phyloP scores from a whole-genome alignment of 768 basidiomycete species.

The Boletus rufocinnamomeus region DNA sequence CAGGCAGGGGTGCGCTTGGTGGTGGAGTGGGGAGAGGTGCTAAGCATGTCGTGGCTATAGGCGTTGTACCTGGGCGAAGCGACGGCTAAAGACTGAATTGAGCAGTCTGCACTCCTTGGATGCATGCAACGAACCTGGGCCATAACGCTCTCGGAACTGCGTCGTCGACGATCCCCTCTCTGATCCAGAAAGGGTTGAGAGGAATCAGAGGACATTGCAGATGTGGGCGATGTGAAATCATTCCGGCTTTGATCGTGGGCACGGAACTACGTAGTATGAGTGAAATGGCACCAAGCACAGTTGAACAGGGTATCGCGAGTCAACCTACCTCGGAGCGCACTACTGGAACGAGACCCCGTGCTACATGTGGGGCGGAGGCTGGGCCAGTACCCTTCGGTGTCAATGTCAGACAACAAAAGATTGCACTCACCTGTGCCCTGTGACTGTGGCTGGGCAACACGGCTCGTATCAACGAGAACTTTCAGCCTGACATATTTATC shows the following conservation, averaged over 20 bases:
- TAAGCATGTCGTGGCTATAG: slow-evolving; percentile 18
- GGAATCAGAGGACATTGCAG: slow-evolving; percentile 3
- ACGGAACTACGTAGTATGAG: slow-evolving; percentile 2
- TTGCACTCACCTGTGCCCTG: slow-evolving; percentile 11
- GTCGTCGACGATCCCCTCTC: slow-evolving; percentile 8
- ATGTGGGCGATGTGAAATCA: slow-evolving; percentile 7
- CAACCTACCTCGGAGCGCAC: slow-evolving; percentile 15
- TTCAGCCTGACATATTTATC: slow-evolving; percentile 27
- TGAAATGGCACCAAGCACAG: not conserved
- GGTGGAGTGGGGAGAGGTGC: slow-evolving; percentile 27
- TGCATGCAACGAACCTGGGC: slow-evolving; percentile 22
- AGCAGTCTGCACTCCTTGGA: not conserved
- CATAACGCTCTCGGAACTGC: slow-evolving; percentile 19
- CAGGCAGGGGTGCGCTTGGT: slow-evolving; percentile 8
- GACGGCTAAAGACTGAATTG: slow-evolving; percentile 12
- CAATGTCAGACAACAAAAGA: not conserved
- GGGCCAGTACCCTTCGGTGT: not conserved
- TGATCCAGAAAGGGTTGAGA: slow-evolving; percentile 10
- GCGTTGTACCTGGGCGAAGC: slow-evolving; percentile 11
- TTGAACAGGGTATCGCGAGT: not conserved
- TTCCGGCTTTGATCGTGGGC: slow-evolving; percentile 7
- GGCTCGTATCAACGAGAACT: slow-evolving; percentile 4
- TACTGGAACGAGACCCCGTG: slow-evolving; percentile 4
- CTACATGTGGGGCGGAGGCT: not conserved
- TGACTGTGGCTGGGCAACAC: slow-evolving; percentile 8